Percentiles rank a stretch among this genome's conserved stretches.
phyloP scores from a whole-genome alignment of 768 basidiomycete species.

The Auriscalpium microsporum region DNA sequence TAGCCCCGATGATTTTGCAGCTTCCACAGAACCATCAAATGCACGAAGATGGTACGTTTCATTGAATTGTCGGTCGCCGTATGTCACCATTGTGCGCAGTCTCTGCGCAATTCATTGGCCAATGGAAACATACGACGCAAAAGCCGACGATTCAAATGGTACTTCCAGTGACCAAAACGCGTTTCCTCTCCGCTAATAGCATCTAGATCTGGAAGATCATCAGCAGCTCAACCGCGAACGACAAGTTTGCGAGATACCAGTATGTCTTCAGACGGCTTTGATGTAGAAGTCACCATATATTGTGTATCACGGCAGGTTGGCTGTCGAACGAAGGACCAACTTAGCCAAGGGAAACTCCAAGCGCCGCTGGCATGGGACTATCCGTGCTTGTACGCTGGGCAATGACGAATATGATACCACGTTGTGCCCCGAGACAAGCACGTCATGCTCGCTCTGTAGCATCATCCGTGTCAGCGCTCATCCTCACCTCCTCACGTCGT shows the following conservation, averaged over 20 bases:
- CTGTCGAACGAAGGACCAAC: conserved; percentile 8
- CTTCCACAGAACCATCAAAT: conserved; percentile 1
- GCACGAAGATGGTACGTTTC: conserved; percentile 8
- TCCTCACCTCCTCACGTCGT: too few species aligned
- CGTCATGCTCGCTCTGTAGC: conserved; percentile 16
- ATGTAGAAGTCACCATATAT: background rate
- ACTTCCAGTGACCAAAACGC: background rate
- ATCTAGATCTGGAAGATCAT: conserved; percentile 20
- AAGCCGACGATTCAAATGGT: conserved; percentile 12
- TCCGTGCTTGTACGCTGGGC: conserved; percentile 17
- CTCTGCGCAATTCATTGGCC: conserved; percentile 10
- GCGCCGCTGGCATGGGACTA: conserved; percentile 22
- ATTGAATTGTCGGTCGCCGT: background rate
- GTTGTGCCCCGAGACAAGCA: conserved; percentile 7
- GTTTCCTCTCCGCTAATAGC: too few species aligned
- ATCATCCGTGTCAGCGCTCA: conserved; percentile 13
- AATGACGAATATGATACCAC: conserved; percentile 7
- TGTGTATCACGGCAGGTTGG: conserved; percentile 4
- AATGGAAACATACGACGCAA: conserved; percentile 17
- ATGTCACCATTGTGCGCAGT: conserved; percentile 5
- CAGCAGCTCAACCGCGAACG: conserved; percentile 1
- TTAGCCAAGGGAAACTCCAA: conserved; percentile 11
- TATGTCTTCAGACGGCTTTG: background rate
- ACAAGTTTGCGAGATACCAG: conserved; percentile 18
- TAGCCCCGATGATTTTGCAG: conserved; percentile 11